Evolutionary conservation across 2,329 filamentous ascomycete species (phyloP), one percentile per base, ranked within the genome.

Genomic region (Metarhizium robertsii): DNA sequence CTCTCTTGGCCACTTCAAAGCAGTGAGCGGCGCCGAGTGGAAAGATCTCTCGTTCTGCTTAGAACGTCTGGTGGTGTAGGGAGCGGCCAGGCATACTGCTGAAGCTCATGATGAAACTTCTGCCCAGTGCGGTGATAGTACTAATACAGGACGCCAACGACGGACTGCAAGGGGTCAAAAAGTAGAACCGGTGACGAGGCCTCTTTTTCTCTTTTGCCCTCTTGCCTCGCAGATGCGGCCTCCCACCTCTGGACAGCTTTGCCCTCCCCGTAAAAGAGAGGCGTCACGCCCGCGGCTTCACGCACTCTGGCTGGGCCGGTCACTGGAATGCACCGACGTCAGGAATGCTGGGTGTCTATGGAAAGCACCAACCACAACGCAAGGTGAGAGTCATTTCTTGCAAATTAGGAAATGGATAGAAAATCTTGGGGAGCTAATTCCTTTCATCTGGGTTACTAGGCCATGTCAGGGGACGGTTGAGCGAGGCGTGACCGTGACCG

Each of bases 311-410:
- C 30, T 47, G 51, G 47, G 47, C 47, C 45, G 30, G 18, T 25
- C 47, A 42, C 55, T 56, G 55, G 55, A 56, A 56, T 56, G 55
- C 55, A 45, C 30, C 18, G 11, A 18, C 14, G 10, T n/a, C 36
- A 46, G 55, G 55, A 56, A 56, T 50, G 29, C 47, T 45, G 40
- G 20, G 16, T 42, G 8, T 10, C 52, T 30, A 36, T 46, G 7
- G 32, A 20, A 47, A 30, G 10, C 46, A 29, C 55, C 55, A 56
- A 53, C 52, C 38, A 53, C 25, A 48, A n/a, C 29, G 3, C 14
- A 10, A 8, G 7, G 11, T 51, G 14, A 34, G 46, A 53, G 51
- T 48, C 52, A 53, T 47, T 32, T 20, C 4, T 13, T 32, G 14
- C 51, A 29, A 8, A 51, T 34, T 38, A 29, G 47, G 55, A 13